Evolutionary conservation across 2,329 filamentous ascomycete genomes (phyloP), one percentile per base, ranked within the genome.

Genomic region (Clarireedia sp.): DNA sequence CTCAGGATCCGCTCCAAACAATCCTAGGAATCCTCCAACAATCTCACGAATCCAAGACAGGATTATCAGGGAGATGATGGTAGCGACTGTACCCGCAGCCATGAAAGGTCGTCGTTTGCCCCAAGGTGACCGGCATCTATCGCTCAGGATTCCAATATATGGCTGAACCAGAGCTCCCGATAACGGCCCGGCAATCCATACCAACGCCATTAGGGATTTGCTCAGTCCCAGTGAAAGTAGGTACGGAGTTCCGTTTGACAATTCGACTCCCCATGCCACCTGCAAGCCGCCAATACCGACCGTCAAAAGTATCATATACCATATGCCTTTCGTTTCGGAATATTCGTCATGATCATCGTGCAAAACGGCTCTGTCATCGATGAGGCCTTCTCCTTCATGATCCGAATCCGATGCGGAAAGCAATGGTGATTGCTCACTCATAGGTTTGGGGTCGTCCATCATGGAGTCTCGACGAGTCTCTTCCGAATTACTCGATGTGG

Each of bases 181-280:
- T 58, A 94, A 73, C 17, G 89, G 89, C 0, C 88, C 88, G 12
- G 87, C 87, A 60, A 91, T 89, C 89, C 89, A 94, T 37, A 92
- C 88, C 61, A 91, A 77, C 17, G 89, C 87, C 76, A 92, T 86
- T 44, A 91, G 73, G 38, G 87, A 86, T 73, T 92, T 91, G 77
- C 84, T 90, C 71, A 94, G 78, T 10, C 89, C 89, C 29, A 94
- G 79, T 1, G 88, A 90, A 41, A 92, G 74, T 41, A 94, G 74
- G 67, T 87, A 94, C 5, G 89, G 88, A 52, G 92, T 96, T 64
- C 91, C 91, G 74, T 95, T 92, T 53, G 90, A 95, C 43, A 96
- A 78, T 71, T 97, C 92, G 43, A 96, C 90, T 1, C 91, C 91
- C 92, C 92, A 97, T 26, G 92, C 90, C 63, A 97, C 87, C 73